Base-by-base conservation (phyloP, 768 basidiomycete species). In the Pulveroboletus ravenelii region DNA sequence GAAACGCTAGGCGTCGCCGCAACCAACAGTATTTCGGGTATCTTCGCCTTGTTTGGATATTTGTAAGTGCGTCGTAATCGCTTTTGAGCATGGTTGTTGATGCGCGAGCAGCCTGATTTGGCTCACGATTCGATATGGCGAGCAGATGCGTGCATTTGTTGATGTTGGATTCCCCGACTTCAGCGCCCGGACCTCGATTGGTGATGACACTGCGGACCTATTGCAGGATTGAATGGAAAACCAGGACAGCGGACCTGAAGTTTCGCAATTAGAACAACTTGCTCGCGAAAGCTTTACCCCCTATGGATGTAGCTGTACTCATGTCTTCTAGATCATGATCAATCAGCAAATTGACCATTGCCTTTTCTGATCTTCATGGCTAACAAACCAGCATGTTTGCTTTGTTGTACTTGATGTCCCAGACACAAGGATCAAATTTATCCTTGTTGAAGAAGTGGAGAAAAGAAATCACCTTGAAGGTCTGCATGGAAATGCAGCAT, bases 91-190 rank as follows among this genome's bases (percentile, higher is more conserved):
- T 18, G 18, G 12, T 13, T 17, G 34, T 25, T 53, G 42, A 53
- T 43, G 45, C 23, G 27, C 29, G 51, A 37, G 31, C 50, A 85
- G 84, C 12, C 43, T 82, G 5, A 54, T 86, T 3, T 76, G 71
- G 69, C 53, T 72, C 15, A 78, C 77, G 4, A 79, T 87, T 41
- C 70, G 65, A 17, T 80, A 84, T 39, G 84, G 83, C 4, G 73
- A 74, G 27, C 68, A 71, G 47, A 75, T 87, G 71, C 72, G 84
- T 37, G 75, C 73, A 1, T 80, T 75, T 70, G 66, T 75, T 6
- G 78, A 86, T 55, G 66, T 84, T 8, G 82, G 78, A 3, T 84
- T 74, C 57, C 78, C 81, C 1, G 36, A 55, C 42, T 64, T 64
- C 29, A 45, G 42, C 3, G 20, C 31, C 18, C 58, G 14, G 8